Base-by-base conservation (phyloP, 495 filamentous ascomycete genomes). In the Penicillium turbatum region DNA sequence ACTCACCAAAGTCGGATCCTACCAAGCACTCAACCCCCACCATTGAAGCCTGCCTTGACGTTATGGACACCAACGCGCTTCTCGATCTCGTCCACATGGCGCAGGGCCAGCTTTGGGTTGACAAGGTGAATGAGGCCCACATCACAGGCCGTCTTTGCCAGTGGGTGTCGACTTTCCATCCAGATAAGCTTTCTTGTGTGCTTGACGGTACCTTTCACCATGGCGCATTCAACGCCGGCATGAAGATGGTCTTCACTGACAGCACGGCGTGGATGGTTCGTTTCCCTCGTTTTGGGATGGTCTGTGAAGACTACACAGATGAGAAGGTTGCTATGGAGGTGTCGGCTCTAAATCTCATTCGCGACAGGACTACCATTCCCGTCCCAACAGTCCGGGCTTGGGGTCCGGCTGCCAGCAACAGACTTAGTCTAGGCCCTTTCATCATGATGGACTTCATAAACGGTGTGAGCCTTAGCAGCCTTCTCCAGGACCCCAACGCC, bases 251-350 rank as follows among this genome's bases (percentile, higher is more conserved):
- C n/a, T 44, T 31, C 6, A 17, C 1, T 31, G 27, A 44, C 15
- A 31, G 13, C 27, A 44, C 42, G 3, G 27, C 42, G 15, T 39
- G 37, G 16, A 39, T 39, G 30, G 43, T 30, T 5, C 42, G 27
- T 17, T 44, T 44, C 27, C n/a, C 42, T 31, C 27, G 42, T 31
- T 16, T 15, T 9, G 42, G 42, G 26, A 44, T 44, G 42, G 13
- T 16, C 7, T 31, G n/a, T 16, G 26, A 44, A 0, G 26, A 44
- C n/a, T 31, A 31, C n/a, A 19, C n/a, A 9, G 42, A 44, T 6
- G 72, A 78, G 47, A 77, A 78, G 51, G 65, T 78, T 47, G 55
- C 65, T 9, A 76, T 72, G 57, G 76, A 76, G 32, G 72, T 74
- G 3, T 29, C 48, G 4, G 62, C 71, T 21, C 52, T 79, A n/a